Evolutionary conservation across 2,329 filamentous ascomycete genomes (phyloP).

Genomic region (Hansfordia pulvinata): DNA sequence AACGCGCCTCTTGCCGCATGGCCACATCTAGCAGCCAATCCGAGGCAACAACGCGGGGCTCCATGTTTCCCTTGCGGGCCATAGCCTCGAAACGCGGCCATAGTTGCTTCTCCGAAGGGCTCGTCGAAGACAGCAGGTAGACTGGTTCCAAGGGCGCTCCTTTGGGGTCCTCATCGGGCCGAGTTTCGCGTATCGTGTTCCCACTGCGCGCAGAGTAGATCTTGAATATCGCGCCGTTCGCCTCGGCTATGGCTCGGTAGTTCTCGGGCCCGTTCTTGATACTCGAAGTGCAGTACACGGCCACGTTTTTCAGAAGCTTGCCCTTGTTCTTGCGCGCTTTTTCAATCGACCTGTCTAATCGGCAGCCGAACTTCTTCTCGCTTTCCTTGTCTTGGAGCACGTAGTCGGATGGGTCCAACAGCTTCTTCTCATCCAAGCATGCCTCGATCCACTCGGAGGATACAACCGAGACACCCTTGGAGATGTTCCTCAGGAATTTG

Average conservation of each 20-base stretch:
- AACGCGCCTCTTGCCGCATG: constrained; percentile 73
- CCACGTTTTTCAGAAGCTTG: constrained; percentile 59
- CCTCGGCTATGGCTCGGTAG: constrained; percentile 73
- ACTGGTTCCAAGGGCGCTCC: constrained; percentile 60
- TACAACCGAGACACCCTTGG: constrained; percentile 66
- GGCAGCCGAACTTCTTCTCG: constrained; percentile 59
- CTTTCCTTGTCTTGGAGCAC: constrained; percentile 56
- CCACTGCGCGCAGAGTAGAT: constrained; percentile 64
- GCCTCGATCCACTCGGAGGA: constrained; percentile 66
- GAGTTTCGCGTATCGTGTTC: constrained; percentile 50
- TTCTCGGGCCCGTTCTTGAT: constrained; percentile 74
- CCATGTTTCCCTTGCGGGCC: constrained; percentile 65
- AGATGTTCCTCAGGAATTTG: constrained; percentile 84
- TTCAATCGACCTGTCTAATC: constrained; percentile 51
- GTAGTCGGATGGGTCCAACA: constrained; percentile 53
- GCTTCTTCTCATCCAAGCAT: constrained; percentile 54
- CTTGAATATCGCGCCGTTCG: constrained; percentile 76
- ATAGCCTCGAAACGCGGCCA: constrained; percentile 74
- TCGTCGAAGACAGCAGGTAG: constrained; percentile 65
- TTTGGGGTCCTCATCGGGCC: constrained; percentile 45
- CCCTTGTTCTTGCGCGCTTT: constrained; percentile 67
- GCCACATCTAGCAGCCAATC: constrained; percentile 88
- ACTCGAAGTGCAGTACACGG: constrained; percentile 71
- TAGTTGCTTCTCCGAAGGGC: constrained; percentile 53
- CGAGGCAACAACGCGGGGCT: constrained; percentile 64